These are phyloP conservation scores for Phallus indusiatus DNA, from an alignment of 768 basidiomycete genomes.

Conservation along the genomic window DNA sequence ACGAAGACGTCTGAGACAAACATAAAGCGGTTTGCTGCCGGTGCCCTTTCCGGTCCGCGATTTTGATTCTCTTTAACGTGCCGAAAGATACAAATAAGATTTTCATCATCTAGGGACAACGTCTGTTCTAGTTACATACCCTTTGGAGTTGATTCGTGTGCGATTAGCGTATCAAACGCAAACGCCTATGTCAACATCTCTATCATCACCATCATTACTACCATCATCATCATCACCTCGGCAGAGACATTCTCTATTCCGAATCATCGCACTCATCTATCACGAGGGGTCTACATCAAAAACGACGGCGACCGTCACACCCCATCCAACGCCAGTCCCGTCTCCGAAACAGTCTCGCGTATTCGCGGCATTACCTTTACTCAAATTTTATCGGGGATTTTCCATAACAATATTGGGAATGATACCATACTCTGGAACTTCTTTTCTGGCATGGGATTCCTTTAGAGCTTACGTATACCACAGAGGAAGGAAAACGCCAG, in stretches of 20 bases:
- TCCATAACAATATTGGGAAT: conserved; percentile 86
- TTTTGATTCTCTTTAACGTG: not conserved
- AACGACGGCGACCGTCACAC: not conserved
- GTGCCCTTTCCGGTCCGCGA: conserved; percentile 71
- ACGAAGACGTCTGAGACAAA: conserved; percentile 72
- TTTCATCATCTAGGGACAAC: conserved; percentile 48
- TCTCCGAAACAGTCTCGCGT: conserved; percentile 18
- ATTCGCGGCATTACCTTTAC: conserved; percentile 58
- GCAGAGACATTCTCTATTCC: conserved; percentile 13
- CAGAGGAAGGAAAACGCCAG: conserved; percentile 19
- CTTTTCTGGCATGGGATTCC: conserved; percentile 87
- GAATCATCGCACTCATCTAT: conserved; percentile 14
- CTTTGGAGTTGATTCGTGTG: conserved; percentile 89
- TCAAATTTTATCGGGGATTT: conserved; percentile 98
- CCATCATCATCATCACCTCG: conserved; percentile 14
- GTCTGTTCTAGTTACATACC: conserved; percentile 90
- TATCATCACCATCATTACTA: conserved; percentile 15
- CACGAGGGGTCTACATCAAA: conserved; percentile 2
- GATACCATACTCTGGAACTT: conserved; percentile 91
- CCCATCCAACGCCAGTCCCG: conserved; percentile 18
- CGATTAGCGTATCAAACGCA: conserved; percentile 84
- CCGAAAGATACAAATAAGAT: not conserved
- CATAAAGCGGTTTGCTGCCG: conserved; percentile 70
- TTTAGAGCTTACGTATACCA: conserved; percentile 37
- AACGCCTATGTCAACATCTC: conserved; percentile 21